Conservation (phyloP, 1,284 basidiomycete species). For the Stereum hirsutum region DNA sequence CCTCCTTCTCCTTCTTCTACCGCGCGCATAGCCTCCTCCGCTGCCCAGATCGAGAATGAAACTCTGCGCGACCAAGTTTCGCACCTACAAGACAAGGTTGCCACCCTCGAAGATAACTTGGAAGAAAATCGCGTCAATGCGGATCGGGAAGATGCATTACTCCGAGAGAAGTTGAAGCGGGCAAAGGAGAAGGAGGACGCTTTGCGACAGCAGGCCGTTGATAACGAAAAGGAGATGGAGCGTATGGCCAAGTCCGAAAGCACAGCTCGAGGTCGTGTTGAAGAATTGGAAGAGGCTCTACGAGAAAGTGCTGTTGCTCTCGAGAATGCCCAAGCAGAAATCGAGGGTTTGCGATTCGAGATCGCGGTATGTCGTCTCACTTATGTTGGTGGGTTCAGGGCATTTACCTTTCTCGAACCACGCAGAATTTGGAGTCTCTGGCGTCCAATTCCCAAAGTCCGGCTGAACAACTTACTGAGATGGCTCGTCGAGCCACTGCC, state of each 20-base stretch:
- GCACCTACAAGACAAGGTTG: constrained; percentile 76
- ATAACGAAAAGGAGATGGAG: constrained; percentile 57
- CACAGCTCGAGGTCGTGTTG: constrained; percentile 51
- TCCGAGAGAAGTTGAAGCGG: constrained; percentile 58
- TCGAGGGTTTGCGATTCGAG: constrained; percentile 77
- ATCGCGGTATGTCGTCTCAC: constrained; percentile 47
- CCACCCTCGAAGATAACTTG: constrained; percentile 74
- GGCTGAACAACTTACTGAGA: constrained; percentile 25
- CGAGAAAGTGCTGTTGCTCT: constrained; percentile 83
- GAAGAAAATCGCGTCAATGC: constrained; percentile 68
- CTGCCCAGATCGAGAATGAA: constrained; percentile 91
- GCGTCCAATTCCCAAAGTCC: constrained; percentile 19
- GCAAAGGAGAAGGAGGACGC: constrained; percentile 72
- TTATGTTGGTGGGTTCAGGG: constrained; percentile 1
- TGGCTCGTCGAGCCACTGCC: constrained; percentile 30
- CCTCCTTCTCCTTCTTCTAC: constrained; percentile 29
- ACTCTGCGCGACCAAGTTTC: constrained; percentile 79
- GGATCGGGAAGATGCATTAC: constrained; percentile 65
- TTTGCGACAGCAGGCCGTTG: constrained; percentile 59
- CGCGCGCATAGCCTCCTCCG: constrained; percentile 37
- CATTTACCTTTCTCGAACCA: constrained; percentile 6
- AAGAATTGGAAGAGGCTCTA: constrained; percentile 84
- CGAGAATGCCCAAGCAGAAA: constrained; percentile 87
- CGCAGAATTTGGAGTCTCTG: constrained; percentile 45
- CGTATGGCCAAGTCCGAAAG: constrained; percentile 54